Evolutionary conservation across 2,329 filamentous ascomycete species (phyloP).

Genomic region (Fusarium dimerum): DNA sequence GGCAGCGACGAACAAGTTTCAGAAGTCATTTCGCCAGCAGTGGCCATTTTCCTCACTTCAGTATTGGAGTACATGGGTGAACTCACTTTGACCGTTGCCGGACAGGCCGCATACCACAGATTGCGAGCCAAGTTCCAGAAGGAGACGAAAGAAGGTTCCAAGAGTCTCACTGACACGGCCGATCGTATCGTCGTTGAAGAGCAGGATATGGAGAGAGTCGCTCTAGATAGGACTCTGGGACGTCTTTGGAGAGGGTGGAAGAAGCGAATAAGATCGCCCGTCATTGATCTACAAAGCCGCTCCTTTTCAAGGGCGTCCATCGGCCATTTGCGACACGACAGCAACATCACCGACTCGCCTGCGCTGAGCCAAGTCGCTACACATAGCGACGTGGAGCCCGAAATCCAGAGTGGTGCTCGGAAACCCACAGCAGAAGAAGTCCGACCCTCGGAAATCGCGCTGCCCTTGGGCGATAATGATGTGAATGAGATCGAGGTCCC

Average conservation of each 20-base stretch:
- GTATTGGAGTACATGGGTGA: slow-evolving; percentile 94
- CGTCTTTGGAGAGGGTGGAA: slow-evolving; percentile 95
- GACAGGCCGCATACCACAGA: slow-evolving; percentile 77
- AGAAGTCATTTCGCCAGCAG: slow-evolving; percentile 80
- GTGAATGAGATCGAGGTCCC: slow-evolving; percentile 80
- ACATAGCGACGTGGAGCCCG: slow-evolving; percentile 31
- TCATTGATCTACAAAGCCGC: slow-evolving; percentile 47
- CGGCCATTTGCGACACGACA: slow-evolving; percentile 33
- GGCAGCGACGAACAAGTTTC: slow-evolving; percentile 58
- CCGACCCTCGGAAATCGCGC: slow-evolving; percentile 54
- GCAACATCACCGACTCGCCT: slow-evolving; percentile 40
- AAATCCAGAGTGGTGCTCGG: slow-evolving; percentile 12
- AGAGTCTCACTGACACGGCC: slow-evolving; percentile 49
- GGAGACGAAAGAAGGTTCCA: slow-evolving; percentile 54
- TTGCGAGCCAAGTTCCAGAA: slow-evolving; percentile 60
- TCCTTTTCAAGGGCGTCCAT: slow-evolving; percentile 52
- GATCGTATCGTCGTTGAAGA: slow-evolving; percentile 84
- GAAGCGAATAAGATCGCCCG: slow-evolving; percentile 70
- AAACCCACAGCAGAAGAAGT: slow-evolving; percentile 28
- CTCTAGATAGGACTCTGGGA: slow-evolving; percentile 84
- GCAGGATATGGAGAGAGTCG: slow-evolving; percentile 88
- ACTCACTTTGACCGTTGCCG: slow-evolving; percentile 82
- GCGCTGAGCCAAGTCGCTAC: slow-evolving; percentile 27
- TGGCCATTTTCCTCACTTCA: slow-evolving; percentile 94
- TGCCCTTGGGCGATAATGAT: slow-evolving; percentile 68